phyloP scores from a whole-genome alignment of 2,329 filamentous ascomycete genomes.

The Fusarium phyllophilum region DNA sequence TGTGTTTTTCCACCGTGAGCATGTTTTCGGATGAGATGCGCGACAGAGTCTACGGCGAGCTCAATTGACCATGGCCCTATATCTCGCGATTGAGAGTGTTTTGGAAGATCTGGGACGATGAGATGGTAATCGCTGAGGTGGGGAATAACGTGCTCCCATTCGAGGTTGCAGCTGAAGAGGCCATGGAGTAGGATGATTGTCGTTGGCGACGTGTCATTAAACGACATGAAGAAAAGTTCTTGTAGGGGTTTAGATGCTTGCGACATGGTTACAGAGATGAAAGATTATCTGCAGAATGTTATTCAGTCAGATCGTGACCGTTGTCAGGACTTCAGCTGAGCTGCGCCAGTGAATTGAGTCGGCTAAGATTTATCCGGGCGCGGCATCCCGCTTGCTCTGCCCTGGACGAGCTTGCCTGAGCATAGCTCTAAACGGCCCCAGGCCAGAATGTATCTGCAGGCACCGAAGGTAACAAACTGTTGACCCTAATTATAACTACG shows the following conservation, averaged over 20 bases:
- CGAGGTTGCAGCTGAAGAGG: conserved; percentile 48
- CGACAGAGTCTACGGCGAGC: conserved; percentile 46
- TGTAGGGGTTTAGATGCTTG: not conserved
- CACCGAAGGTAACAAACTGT: not conserved
- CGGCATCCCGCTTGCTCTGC: not conserved
- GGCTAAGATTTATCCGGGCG: not conserved
- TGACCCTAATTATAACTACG: not conserved
- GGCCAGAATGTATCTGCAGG: not conserved
- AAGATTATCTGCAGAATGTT: not conserved
- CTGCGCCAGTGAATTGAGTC: not conserved
- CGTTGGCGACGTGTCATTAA: conserved; percentile 40
- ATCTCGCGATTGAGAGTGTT: conserved; percentile 50
- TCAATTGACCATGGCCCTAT: conserved; percentile 46
- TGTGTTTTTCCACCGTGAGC: conserved; percentile 52
- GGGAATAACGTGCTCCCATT: conserved; percentile 49
- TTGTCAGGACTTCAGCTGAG: not conserved
- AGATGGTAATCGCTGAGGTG: conserved; percentile 52
- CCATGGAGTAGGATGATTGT: conserved; percentile 50
- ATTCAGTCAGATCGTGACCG: accelerated
- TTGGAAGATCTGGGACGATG: conserved; percentile 52
- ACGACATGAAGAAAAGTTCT: not conserved
- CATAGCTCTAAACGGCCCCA: not conserved
- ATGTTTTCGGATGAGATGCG: conserved; percentile 48
- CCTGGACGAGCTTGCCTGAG: not conserved
- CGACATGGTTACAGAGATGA: not conserved